Percentiles rank a stretch among this genome's conserved stretches.
These are phyloP conservation scores for Henckelia pumila DNA, from an alignment of 257 asterid species.

Conservation along the genomic window DNA sequence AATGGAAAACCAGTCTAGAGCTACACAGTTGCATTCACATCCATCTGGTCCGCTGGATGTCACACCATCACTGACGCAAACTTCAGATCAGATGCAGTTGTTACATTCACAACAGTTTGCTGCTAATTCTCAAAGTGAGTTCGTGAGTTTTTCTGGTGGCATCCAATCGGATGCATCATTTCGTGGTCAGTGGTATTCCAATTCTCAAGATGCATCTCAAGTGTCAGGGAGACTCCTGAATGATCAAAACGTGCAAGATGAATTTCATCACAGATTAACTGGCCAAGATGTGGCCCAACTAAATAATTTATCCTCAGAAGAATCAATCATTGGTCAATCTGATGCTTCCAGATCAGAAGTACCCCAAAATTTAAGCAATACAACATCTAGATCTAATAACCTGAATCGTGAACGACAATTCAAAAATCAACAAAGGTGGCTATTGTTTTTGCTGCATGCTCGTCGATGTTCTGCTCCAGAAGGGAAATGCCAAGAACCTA, in stretches of 20 bases:
- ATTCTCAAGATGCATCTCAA: constrained; percentile 58
- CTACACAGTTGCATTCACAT: constrained; percentile 51
- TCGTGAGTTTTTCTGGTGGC: constrained; percentile 41
- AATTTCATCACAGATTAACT: constrained; percentile 60
- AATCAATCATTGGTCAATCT: constrained; percentile 54
- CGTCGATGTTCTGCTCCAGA: constrained; percentile 79
- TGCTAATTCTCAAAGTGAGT: constrained; percentile 53
- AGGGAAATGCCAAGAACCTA: constrained; percentile 76
- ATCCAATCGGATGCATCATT: constrained; percentile 44
- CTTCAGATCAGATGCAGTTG: constrained; percentile 61
- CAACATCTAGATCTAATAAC: constrained; percentile 40
- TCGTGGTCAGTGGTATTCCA: constrained; percentile 60
- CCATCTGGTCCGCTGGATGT: constrained; percentile 48
- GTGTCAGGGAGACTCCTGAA: constrained; percentile 40
- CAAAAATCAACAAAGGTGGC: constrained; percentile 78
- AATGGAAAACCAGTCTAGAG: constrained; percentile 52
- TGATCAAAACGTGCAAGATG: constrained; percentile 54
- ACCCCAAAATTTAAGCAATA: constrained; percentile 39
- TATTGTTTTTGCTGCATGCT: constrained; percentile 83
- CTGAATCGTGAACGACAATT: constrained; percentile 62
- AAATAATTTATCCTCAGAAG: constrained; percentile 70
- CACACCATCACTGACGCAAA: constrained; percentile 45
- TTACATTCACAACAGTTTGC: constrained; percentile 46
- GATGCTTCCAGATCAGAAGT: constrained; percentile 49
- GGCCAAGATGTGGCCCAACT: constrained; percentile 65